Percentiles rank a stretch among this genome's conserved stretches.
Conservation (phyloP, 768 basidiomycete genomes). For the Tulasnella calospora region DNA sequence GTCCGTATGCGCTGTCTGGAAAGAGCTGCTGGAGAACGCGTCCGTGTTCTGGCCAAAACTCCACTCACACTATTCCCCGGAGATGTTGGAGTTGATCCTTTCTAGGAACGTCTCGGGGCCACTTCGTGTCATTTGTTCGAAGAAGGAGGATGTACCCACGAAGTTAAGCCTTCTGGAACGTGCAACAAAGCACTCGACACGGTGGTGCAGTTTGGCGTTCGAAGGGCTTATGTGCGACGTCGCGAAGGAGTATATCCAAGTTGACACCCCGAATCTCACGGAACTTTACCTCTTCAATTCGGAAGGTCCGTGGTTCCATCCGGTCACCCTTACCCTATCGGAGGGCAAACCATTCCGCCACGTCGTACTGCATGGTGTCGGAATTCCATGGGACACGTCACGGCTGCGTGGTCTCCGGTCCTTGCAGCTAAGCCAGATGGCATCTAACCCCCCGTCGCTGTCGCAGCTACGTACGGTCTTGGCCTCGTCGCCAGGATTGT, state of each 20-base stretch:
- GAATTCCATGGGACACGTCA: neutral
- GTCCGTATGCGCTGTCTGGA: neutral
- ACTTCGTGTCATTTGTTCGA: too few species aligned
- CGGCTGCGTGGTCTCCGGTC: neutral
- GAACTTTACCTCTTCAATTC: neutral
- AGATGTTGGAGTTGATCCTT: too few species aligned
- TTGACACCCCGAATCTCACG: neutral
- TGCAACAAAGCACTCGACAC: too few species aligned
- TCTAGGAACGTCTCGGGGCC: too few species aligned
- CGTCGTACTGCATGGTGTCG: neutral
- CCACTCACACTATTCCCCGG: too few species aligned
- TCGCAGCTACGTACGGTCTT: neutral
- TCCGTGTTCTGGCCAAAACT: neutral
- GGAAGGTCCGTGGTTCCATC: neutral
- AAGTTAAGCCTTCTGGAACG: too few species aligned
- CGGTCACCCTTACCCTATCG: neutral
- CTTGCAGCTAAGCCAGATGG: neutral
- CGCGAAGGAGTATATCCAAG: too few species aligned
- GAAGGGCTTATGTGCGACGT: too few species aligned
- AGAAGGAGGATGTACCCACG: too few species aligned
- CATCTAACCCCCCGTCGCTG: neutral
- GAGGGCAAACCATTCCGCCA: neutral
- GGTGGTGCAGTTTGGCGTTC: too few species aligned
- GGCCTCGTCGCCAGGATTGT: neutral
- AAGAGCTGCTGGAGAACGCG: neutral